These are phyloP conservation scores for Barnettozyma californica DNA, from an alignment of 805 yeast species.

Conservation along the genomic window DNA sequence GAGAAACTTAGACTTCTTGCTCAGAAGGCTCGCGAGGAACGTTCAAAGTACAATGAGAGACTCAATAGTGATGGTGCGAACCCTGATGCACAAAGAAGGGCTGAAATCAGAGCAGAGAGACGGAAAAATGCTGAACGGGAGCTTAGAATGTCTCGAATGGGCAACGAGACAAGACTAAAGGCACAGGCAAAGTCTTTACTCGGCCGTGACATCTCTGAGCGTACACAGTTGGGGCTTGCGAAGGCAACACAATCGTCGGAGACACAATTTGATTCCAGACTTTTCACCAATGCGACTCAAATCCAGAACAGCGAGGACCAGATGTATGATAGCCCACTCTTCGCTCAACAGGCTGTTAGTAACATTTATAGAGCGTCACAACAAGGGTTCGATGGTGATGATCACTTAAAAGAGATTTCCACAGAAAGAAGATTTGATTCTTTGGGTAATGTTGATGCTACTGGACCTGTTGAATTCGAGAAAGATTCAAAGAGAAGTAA, in stretches of 20 bases:
- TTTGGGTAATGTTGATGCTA: not conserved
- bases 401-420: slow-evolving; percentile 11
- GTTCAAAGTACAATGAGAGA: slow-evolving; percentile 9
- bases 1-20: slow-evolving; percentile 47
- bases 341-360: slow-evolving; percentile 46
- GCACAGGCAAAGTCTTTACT: slow-evolving; percentile 36
- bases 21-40: slow-evolving; percentile 38
- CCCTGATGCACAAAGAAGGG: slow-evolving; percentile 30
- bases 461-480: slow-evolving; percentile 45
- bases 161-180: slow-evolving; percentile 38
- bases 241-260: slow-evolving; percentile 34
- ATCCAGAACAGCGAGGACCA: slow-evolving; percentile 38
- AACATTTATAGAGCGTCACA: slow-evolving; percentile 41
- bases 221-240: slow-evolving; percentile 47
- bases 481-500: slow-evolving; percentile 22
- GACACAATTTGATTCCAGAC: slow-evolving; percentile 51
- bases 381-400: slow-evolving; percentile 19
- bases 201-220: slow-evolving; percentile 52
- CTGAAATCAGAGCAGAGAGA: slow-evolving; percentile 38
- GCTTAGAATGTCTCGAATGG: slow-evolving; percentile 37
- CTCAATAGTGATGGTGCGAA: slow-evolving; percentile 8
- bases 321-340: slow-evolving; percentile 55
- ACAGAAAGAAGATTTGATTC: slow-evolving; percentile 20
- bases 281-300: slow-evolving; percentile 44
- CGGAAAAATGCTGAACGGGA: slow-evolving; percentile 44